A percentile compares a stretch with the other conserved stretches of the same genome.
phyloP scores from a whole-genome alignment of 371 early-diverging fungal genomes.

The Syncephalastrum contaminatum region DNA sequence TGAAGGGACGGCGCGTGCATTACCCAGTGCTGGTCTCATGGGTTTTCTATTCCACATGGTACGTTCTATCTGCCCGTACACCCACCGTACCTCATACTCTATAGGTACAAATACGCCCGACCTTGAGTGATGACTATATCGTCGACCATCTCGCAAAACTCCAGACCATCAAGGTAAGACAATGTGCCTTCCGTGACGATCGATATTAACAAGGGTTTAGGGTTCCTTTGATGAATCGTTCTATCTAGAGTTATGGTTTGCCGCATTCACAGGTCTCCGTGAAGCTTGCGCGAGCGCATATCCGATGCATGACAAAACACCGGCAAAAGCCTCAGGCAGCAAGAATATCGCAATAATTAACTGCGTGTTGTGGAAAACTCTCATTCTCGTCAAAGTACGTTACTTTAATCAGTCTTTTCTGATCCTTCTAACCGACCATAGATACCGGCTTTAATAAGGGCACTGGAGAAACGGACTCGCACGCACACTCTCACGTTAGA shows the following conservation, averaged over 20 bases:
- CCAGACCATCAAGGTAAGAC: conserved; percentile 44
- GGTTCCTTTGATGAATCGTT: conserved; percentile 53
- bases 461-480: no score
- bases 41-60: conserved; percentile 48
- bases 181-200: not conserved
- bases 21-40: conserved; percentile 55
- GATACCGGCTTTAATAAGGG: conserved; percentile 3
- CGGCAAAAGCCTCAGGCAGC: conserved; percentile 11
- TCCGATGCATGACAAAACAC: not conserved
- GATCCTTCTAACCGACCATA: not conserved
- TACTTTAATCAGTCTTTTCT: not conserved
- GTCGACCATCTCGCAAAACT: conserved; percentile 41
- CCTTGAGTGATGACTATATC: conserved; percentile 36
- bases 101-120: conserved; percentile 45
- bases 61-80: not conserved
- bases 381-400: conserved; percentile 46
- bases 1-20: conserved; percentile 53
- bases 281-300: conserved; percentile 33
- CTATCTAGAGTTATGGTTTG: conserved; percentile 46
- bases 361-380: conserved; percentile 38
- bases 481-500: no score
- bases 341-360: conserved; percentile 27
- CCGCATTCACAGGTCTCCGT: conserved; percentile 43
- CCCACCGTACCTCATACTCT: not conserved
- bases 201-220: conserved; percentile 7